phyloP scores from a whole-genome alignment of 192 early-diverging fungal genomes.

The Coemansia sp. region DNA sequence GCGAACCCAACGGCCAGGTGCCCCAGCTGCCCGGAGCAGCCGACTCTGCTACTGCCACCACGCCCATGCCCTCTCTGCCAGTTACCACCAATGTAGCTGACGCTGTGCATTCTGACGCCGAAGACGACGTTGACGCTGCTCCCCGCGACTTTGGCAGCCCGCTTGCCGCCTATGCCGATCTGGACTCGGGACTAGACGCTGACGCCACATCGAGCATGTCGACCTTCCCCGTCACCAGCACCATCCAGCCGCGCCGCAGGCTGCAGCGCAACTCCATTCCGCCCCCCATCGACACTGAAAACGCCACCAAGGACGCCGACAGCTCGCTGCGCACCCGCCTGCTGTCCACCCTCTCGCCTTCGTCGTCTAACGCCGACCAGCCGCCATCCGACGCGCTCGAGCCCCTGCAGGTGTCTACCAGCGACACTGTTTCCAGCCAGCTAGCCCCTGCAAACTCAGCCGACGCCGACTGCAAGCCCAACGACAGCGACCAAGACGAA shows the following conservation, averaged over 20 bases:
- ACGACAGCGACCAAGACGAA: neutral
- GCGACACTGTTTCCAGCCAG: neutral
- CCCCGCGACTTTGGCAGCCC: conserved; percentile 3
- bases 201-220: conserved; percentile 13
- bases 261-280: conserved; percentile 49
- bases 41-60: too few species aligned
- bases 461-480: neutral
- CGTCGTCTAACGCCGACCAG: conserved; percentile 5
- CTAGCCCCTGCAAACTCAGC: neutral
- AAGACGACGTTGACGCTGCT: neutral
- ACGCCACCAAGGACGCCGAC: conserved; percentile 31
- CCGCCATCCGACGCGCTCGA: conserved; percentile 1
- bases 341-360: conserved; percentile 26
- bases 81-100: neutral
- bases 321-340: conserved; percentile 20
- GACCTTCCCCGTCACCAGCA: conserved; percentile 15
- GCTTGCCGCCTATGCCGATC: conserved; percentile 1
- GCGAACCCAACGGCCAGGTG: too few species aligned
- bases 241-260: conserved; percentile 36
- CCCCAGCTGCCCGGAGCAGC: too few species aligned
- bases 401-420: conserved; percentile 6
- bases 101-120: neutral
- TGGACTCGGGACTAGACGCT: neutral
- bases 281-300: conserved; percentile 48
- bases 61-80: too few species aligned